Evolutionary conservation across 2,329 filamentous ascomycete genomes (phyloP), one percentile per base, ranked within the genome.

Genomic region (Fusarium subglutinans): DNA sequence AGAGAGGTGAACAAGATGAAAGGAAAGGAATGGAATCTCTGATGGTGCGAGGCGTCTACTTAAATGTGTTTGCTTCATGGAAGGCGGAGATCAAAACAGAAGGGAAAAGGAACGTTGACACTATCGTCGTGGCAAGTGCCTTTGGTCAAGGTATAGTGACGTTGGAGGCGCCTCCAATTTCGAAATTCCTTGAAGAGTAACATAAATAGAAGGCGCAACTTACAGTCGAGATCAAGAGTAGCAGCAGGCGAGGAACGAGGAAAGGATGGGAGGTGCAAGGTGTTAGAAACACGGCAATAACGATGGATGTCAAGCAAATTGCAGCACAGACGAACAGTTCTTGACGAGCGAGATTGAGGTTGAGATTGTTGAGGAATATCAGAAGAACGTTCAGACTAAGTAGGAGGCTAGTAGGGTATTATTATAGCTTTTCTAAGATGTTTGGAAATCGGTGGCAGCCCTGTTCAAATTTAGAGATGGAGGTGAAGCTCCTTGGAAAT

Each of bases 51-150:
- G 50, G 47, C 24, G 61, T 35, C 65, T 60, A 58, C 61, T 75
- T 73, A 73, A 64, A 73, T 69, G 63, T 63, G 60, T 74, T 75
- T 66, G 57, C 33, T 14, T 18, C 40, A 70, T 37, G 55, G 43
- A 54, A 72, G 56, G 59, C 38, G 69, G 24, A 38, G 47, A 41
- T 26, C n/a, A 24, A 26, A 47, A 66, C 37, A 57, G 53, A 59
- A 53, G 59, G 50, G 35, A 57, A 55, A 63, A 72, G 50, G 56
- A 55, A 48, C 30, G 30, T 45, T 55, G 63, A 68, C 24, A 37
- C 51, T 69, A 72, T 74, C 59, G 45, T 57, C 59, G 43, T 57
- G 30, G 66, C 35, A 57, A 43, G 57, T 40, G 38, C n/a, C 38
- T 45, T 50, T 33, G 37, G 53, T 37, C 20, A 26, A 24, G 37